phyloP scores from a whole-genome alignment of 768 basidiomycete species.

The Amanita fuliginea region DNA sequence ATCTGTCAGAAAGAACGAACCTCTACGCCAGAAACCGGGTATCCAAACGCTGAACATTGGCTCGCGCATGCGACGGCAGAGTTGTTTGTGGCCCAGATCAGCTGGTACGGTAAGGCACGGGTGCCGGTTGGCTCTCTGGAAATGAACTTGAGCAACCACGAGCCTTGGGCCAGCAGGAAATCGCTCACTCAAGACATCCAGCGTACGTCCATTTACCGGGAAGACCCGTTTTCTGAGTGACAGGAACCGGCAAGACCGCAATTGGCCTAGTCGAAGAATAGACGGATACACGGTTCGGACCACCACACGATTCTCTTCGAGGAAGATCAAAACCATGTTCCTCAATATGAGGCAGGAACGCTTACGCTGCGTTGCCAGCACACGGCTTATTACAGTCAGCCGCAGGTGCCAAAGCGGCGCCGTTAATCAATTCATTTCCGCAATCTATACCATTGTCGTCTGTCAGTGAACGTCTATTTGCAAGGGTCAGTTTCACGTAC shows the following conservation, averaged over 20 bases:
- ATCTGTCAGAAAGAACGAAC: slow-evolving; percentile 11
- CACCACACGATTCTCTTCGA: slow-evolving; percentile 62
- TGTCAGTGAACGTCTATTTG: background rate
- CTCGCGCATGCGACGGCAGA: slow-evolving; percentile 52
- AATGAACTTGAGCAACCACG: background rate
- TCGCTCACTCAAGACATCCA: slow-evolving; percentile 53
- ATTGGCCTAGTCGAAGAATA: slow-evolving; percentile 46
- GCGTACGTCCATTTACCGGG: slow-evolving; percentile 56
- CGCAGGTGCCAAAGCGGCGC: slow-evolving; percentile 39
- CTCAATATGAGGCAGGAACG: background rate
- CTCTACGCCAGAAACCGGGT: slow-evolving; percentile 58
- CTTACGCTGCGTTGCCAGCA: slow-evolving; percentile 50
- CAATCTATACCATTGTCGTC: slow-evolving; percentile 37
- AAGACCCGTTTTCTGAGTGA: slow-evolving; percentile 39
- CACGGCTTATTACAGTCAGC: slow-evolving; percentile 66
- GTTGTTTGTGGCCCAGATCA: slow-evolving; percentile 50
- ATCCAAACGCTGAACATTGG: slow-evolving; percentile 65
- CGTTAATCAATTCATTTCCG: slow-evolving; percentile 51
- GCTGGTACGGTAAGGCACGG: slow-evolving; percentile 50
- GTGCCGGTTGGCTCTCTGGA: slow-evolving; percentile 35
- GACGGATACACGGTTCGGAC: slow-evolving; percentile 58
- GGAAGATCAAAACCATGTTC: background rate
- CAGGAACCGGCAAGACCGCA: slow-evolving; percentile 47
- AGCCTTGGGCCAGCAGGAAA: background rate
- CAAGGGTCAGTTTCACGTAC: slow-evolving; percentile 20